Conservation (phyloP, 2,329 filamentous ascomycete genomes). For the Cryphonectria carpinicola region DNA sequence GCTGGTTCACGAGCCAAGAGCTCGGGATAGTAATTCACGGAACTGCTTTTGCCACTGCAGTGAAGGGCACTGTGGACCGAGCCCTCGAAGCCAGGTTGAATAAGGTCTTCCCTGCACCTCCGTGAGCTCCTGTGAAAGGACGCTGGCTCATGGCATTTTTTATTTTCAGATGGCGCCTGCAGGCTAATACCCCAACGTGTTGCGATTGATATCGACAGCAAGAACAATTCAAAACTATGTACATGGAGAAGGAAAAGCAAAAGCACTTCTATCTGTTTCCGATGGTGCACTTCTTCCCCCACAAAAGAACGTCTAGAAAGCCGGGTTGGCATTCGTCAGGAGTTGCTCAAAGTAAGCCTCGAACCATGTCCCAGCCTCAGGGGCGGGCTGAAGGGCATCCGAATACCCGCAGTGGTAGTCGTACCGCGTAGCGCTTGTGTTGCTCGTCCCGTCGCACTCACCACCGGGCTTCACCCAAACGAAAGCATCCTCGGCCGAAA, state of each 20-base stretch:
- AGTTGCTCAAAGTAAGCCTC: slow-evolving; percentile 63
- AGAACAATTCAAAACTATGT: slow-evolving; percentile 21
- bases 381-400: slow-evolving; percentile 64
- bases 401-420: slow-evolving; percentile 56
- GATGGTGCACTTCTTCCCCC: neutral
- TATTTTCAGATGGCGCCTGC: neutral
- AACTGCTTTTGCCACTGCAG: slow-evolving; percentile 36
- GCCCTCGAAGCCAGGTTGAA: slow-evolving; percentile 41
- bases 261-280: neutral
- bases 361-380: slow-evolving; percentile 73
- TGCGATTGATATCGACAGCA: slow-evolving; percentile 13
- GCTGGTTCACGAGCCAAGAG: slow-evolving; percentile 87
- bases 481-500: slow-evolving; percentile 64
- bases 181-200: neutral
- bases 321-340: slow-evolving; percentile 59
- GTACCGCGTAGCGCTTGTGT: slow-evolving; percentile 53
- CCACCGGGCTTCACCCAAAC: slow-evolving; percentile 74
- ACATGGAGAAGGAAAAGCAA: slow-evolving; percentile 17
- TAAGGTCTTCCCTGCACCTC: slow-evolving; percentile 34
- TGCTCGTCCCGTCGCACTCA: slow-evolving; percentile 57
- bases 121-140: neutral
- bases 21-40: slow-evolving; percentile 66
- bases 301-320: slow-evolving; percentile 42
- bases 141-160: neutral
- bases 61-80: slow-evolving; percentile 39